Base-by-base conservation (phyloP, 2,329 filamentous ascomycete species). In the Aureobasidium subglaciale region DNA sequence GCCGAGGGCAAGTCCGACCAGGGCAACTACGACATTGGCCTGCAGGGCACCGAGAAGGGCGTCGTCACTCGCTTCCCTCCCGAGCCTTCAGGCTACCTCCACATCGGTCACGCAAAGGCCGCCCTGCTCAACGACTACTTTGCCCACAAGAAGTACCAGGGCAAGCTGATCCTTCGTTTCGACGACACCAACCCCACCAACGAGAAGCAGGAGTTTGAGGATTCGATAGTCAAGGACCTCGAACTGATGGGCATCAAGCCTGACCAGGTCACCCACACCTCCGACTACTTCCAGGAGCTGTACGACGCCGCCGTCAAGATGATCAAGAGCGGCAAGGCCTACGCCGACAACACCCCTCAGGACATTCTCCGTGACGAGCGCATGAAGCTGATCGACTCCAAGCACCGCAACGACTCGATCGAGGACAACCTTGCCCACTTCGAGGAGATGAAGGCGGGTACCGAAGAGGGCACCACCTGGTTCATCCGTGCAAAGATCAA, bases 101-200 rank as follows among this genome's bases (percentile, higher is more conserved):
- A 96, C 74, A 95, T 96, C 61, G 92, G 92, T 54, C 92, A 97
- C 75, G 90, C 90, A 63, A 97, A 97, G 75, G 90, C 90, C 27
- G 90, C 90, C 5, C 79, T 95, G 55, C 83, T 97, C 56, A 96
- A 93, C 75, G 91, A 97, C 71, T 97, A 95, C 78, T 97, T 97
- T 64, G 92, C 90, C 41, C 90, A 96, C 71, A 86, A 90, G 70
- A 88, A 90, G 64, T 95, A 95, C 78, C 85, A 92, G 59, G 93
- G 93, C 65, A 95, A 87, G 65, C 79, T 99, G 64, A 84, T 95
- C 58, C 82, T 97, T 48, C 88, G 93, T 58, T 93, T 99, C 67
- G 93, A 99, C 69, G 93, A 99, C 68, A 99, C 93, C 56, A 99
- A 99, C 73, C 93, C 93, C 7, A 85, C 87, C 58, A 97, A 97